phyloP scores from a whole-genome alignment of 139 green algal species.

The Monoraphidium neglectum region DNA sequence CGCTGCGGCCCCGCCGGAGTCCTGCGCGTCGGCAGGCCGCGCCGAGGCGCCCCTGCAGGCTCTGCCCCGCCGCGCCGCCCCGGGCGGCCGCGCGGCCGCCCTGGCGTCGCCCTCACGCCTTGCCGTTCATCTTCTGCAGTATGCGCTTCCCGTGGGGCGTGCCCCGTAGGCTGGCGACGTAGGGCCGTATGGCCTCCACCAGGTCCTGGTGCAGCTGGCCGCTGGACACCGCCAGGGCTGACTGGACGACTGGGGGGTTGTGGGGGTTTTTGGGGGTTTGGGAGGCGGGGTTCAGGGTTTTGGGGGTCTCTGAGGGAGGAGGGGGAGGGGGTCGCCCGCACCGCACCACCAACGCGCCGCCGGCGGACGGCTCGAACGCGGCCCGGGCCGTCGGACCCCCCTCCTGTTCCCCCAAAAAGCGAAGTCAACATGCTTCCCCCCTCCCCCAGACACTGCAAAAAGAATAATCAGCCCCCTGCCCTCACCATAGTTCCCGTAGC shows the following conservation, averaged over 20 bases:
- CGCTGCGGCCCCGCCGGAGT: no score
- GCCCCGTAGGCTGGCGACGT: conserved; percentile 83
- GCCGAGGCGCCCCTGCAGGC: no score
- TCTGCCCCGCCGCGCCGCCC: no score
- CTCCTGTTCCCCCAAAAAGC: no score
- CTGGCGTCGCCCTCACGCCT: neutral
- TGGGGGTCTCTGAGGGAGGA: conserved; percentile 24
- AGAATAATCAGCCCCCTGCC: conserved; percentile 7
- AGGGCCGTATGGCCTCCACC: conserved; percentile 92
- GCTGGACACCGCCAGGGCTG: conserved; percentile 50
- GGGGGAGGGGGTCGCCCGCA: neutral
- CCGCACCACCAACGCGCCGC: no score
- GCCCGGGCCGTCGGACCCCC: no score
- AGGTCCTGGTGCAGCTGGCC: conserved; percentile 71
- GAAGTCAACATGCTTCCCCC: neutral
- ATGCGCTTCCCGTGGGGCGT: conserved; percentile 98
- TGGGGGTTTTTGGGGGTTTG: conserved; percentile 24
- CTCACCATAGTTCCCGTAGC: conserved; percentile 94
- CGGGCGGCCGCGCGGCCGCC: no score
- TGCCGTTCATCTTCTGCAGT: conserved; percentile 68
- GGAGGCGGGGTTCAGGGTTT: conserved; percentile 9
- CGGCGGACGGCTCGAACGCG: neutral
- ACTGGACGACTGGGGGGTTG: conserved; percentile 41
- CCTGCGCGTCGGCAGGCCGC: no score
- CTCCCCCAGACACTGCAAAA: neutral